Evolutionary conservation across 2,329 filamentous ascomycete species (phyloP), one percentile per base, ranked within the genome.

Genomic region (Cladophialophora bantiana): DNA sequence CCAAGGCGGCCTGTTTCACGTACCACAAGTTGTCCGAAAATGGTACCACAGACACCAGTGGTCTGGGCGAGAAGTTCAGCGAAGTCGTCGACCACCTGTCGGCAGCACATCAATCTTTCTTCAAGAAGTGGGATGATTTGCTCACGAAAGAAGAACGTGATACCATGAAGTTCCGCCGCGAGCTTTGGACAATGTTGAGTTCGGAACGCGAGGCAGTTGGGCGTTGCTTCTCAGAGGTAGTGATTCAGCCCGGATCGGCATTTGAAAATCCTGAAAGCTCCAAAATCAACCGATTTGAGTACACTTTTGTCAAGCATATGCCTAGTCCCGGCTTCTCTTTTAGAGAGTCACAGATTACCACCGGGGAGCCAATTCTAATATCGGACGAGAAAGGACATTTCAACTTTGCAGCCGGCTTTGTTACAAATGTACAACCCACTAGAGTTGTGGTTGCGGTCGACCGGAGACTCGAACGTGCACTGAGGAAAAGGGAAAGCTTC

Each of bases 141-240:
- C 83, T 99, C 42, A 98, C 94, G 0, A 95, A 95, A 76, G 95
- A 99, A 81, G 95, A 99, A 77, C 92, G 90, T 73, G 93, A 96
- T 74, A 88, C 91, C 75, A 90, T 95, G 76, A 96, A 91, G 74
- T 90, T 93, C 70, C 89, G 93, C 68, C 86, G 93, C 71, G 95
- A 99, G 76, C 82, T 99, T 2, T 99, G 95, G 95, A 97, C 94
- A 0, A 96, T 99, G 91, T 81, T 94, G 26, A 97, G 95, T 76
- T 84, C 83, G 0, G 93, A 98, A 76, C 89, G 95, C 55, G 93
- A 99, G 77, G 91, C 90, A 74, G 84, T 94, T 9, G 94, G 94
- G 1, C 88, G 94, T 62, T 98, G 95, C 77, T 98, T 98, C 77
- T 88, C 92, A 9, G 90, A 94, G 72, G 89, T 99, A 18, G 84